Conservation (phyloP, 441 rosid genomes). For the Mallotus repandus region DNA sequence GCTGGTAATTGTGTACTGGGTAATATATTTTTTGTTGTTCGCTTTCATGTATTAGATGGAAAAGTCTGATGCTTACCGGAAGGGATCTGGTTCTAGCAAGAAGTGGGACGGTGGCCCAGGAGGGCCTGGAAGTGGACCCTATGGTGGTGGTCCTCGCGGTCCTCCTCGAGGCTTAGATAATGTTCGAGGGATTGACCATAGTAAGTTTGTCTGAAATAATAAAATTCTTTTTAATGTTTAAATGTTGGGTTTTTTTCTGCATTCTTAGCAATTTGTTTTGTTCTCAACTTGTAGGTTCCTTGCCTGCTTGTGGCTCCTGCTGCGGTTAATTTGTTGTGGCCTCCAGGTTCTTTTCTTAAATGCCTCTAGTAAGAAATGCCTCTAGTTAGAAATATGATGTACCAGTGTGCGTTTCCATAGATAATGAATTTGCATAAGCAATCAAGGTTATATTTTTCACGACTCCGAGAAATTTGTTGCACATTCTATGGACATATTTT, state of each 20-base stretch:
- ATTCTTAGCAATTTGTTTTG: not conserved
- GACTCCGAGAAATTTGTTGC: not conserved
- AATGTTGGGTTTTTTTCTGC: not conserved
- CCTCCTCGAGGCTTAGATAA: constrained; percentile 78
- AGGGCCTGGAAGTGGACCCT: constrained; percentile 81
- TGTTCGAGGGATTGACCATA: constrained; percentile 79
- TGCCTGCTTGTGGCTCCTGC: constrained; percentile 97
- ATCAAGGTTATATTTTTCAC: not conserved
- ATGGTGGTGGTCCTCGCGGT: constrained; percentile 55
- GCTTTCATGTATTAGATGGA: constrained; percentile 57
- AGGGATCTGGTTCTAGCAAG: constrained; percentile 67
- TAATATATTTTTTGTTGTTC: not conserved
- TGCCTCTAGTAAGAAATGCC: too few relatives aligned
- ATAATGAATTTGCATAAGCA: not conserved
- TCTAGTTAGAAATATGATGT: constrained; percentile 5
- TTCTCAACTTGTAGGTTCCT: constrained; percentile 51
- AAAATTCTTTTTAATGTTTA: not conserved
- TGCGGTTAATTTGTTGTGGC: constrained; percentile 42
- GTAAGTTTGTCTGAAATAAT: constrained; percentile 38
- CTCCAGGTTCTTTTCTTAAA: not conserved
- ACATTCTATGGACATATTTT: not conserved
- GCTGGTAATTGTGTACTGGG: not conserved
- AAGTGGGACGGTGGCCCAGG: constrained; percentile 92
- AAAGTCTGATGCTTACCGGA: constrained; percentile 68
- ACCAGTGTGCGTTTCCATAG: not conserved